phyloP scores from a whole-genome alignment of 176 grass and related monocot genomes.

The Typha latifolia region DNA sequence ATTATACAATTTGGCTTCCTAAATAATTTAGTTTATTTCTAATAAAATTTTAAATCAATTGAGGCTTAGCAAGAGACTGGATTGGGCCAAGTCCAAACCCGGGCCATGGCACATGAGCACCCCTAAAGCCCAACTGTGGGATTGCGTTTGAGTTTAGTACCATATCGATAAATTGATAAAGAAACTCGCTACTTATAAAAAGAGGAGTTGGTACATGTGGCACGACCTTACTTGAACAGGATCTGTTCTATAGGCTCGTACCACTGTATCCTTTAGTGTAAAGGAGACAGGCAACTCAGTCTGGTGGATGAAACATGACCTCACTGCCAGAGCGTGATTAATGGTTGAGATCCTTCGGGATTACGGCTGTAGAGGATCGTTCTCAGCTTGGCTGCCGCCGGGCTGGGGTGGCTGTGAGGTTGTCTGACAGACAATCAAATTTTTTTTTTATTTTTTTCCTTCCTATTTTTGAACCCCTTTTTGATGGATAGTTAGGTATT shows the following conservation, averaged over 20 bases:
- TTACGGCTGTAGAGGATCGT: constrained; percentile 12
- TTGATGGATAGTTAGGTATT: no score
- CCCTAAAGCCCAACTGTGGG: no score
- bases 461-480: no score
- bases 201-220: accelerated
- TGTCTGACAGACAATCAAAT: not conserved
- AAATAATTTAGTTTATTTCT: no score
- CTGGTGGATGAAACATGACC: not conserved
- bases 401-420: not conserved
- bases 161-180: no score
- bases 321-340: constrained; percentile 6
- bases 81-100: no score
- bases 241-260: constrained; percentile 18
- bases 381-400: not conserved
- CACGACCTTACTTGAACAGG: constrained; percentile 22
- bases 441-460: not conserved
- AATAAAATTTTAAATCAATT: no score
- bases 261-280: not conserved
- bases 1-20: no score
- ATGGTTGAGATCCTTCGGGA: not conserved
- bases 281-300: constrained; percentile 9
- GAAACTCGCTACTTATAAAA: no score
- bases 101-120: no score
- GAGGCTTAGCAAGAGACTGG: no score
- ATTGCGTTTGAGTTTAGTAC: no score